Conservation (phyloP, 768 basidiomycete species). For the Hirschioporus abietinus region DNA sequence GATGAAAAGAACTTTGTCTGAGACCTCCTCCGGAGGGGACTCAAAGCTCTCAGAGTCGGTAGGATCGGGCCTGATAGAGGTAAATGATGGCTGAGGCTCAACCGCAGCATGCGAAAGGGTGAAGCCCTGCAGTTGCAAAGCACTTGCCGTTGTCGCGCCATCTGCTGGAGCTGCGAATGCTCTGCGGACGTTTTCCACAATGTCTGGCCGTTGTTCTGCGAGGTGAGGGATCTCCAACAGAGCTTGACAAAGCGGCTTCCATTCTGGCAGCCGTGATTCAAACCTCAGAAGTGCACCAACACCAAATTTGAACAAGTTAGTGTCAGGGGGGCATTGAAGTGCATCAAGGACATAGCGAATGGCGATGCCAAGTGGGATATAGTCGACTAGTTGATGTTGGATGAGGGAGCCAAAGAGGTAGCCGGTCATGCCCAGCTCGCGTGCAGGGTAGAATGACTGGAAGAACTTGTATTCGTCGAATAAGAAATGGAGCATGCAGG, state of each 20-base stretch:
- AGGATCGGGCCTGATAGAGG: conserved; percentile 68
- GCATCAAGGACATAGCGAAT: conserved; percentile 96
- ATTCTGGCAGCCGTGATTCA: conserved; percentile 81
- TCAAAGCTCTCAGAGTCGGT: conserved; percentile 54
- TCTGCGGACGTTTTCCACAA: conserved; percentile 65
- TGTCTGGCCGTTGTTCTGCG: conserved; percentile 77
- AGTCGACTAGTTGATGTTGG: conserved; percentile 87
- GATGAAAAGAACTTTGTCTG: conserved; percentile 94
- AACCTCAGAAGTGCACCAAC: conserved; percentile 86
- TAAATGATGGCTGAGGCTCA: conserved; percentile 59
- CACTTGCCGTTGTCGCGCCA: conserved; percentile 29
- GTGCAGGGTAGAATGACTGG: conserved; percentile 90
- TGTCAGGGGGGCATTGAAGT: conserved; percentile 82
- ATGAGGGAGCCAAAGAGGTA: conserved; percentile 96
- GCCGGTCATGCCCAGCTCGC: conserved; percentile 93
- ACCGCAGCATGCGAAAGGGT: background rate
- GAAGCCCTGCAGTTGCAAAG: conserved; percentile 12
- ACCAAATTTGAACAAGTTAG: conserved; percentile 94
- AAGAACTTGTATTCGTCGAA: conserved; percentile 99
- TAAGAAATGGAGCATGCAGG: conserved; percentile 99
- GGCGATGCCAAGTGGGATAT: conserved; percentile 91
- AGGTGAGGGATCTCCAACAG: conserved; percentile 84
- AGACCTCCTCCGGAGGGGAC: conserved; percentile 77
- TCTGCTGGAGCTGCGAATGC: conserved; percentile 47
- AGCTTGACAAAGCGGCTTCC: conserved; percentile 88